Base-by-base conservation (phyloP, 2,329 filamentous ascomycete genomes). In the Xylaria sp. region DNA sequence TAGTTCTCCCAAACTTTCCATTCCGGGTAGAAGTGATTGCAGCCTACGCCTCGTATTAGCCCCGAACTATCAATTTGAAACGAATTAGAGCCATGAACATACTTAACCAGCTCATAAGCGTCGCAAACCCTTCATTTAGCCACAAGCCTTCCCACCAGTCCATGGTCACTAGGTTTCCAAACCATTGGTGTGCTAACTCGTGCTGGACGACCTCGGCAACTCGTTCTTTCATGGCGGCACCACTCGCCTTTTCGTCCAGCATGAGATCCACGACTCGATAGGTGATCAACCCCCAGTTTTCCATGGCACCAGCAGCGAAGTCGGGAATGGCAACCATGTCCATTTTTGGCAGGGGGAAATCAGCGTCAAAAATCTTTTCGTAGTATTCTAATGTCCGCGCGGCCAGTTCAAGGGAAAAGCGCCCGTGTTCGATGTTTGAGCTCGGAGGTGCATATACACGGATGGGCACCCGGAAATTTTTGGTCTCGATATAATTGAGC, bases 1-100 rank as follows among this genome's bases (percentile, higher is more conserved):
- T 97, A 98, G 32, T 90, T 91, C 81, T 98, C 89, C 95, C 95
- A 98, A 15, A 98, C 93, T 81, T 97, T 97, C 95, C 95, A 98
- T 80, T 98, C 95, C 9, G 95, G 95, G 81, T 94, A 98, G 84
- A 98, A 97, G 66, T 88, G 87, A 79, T 98, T 95, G 86, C 93
- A 97, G 50, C 76, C 76, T 77, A 93, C 94, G 82, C 96, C 96
- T 15, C 52, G 36, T 3, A 48, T 72, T 67, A 72, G 67, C 28
- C 28, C 13, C 20, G 32, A 34, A 23, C 3, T 9, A 34, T n/a
- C 43, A n/a, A 30, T 41, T 15, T 12, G 25, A 39, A 48, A 30
- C n/a, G 45, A 2, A 25, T n/a, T 50, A n/a, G 41, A 45, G 43
- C 7, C 9, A 63, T 66, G 23, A 36, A 73, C 77, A 62, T 70